These are phyloP conservation scores for Xerocomellus dryophilus DNA, from an alignment of 768 basidiomycete genomes.

Conservation along the genomic window DNA sequence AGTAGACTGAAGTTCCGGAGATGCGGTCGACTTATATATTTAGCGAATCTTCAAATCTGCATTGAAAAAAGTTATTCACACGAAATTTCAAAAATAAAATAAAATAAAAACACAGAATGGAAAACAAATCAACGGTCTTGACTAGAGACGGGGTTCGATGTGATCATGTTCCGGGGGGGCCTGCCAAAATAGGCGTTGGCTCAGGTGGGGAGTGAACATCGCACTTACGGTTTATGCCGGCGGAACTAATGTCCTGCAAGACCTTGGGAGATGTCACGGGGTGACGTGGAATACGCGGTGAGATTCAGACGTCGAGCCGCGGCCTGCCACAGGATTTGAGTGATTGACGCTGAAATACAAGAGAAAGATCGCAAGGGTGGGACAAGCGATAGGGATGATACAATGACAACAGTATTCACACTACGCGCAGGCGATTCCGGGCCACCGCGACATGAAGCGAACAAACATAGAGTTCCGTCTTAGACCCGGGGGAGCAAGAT, in stretches of 20 bases:
- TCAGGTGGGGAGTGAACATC: background rate
- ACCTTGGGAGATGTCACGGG: constrained; percentile 6
- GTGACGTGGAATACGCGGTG: constrained; percentile 3
- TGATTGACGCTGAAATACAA: constrained; percentile 23
- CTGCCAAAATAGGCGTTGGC: constrained; percentile 7
- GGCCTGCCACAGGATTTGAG: background rate
- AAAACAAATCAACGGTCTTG: constrained; percentile 9
- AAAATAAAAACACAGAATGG: constrained; percentile 19
- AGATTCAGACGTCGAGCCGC: background rate
- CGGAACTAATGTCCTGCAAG: constrained; percentile 12
- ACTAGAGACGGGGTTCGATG: background rate
- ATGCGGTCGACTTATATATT: constrained; percentile 8
- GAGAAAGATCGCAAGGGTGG: constrained; percentile 21
- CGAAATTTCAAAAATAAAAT: constrained; percentile 13
- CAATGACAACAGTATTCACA: constrained; percentile 13
- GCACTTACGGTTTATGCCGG: constrained; percentile 10
- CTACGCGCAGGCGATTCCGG: constrained; percentile 20
- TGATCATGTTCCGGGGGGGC: constrained; percentile 7
- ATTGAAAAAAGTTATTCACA: constrained; percentile 21
- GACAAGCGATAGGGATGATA: constrained; percentile 19
- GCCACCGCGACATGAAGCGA: constrained; percentile 25
- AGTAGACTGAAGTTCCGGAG: constrained; percentile 28
- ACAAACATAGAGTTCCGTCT: constrained; percentile 28
- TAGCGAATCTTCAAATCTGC: constrained; percentile 1
- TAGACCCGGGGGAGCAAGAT: constrained; percentile 29